Conservation (phyloP, 164 flowering plant genomes). For the Echeveria elegans region DNA sequence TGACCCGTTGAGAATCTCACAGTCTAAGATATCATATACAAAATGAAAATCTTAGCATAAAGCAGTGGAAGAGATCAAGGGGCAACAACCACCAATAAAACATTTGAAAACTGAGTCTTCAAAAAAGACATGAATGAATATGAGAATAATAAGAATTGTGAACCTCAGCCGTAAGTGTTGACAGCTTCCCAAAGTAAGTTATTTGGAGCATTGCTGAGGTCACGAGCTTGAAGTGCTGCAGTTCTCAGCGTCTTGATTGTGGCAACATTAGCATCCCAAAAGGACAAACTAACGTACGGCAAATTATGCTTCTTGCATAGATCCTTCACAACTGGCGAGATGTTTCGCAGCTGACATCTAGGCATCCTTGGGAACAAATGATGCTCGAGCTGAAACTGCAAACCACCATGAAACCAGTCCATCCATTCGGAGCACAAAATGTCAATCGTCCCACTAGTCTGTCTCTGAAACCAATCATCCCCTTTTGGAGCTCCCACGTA, state of each 20-base stretch:
- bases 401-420: conserved; percentile 70
- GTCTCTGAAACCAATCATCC: conserved; percentile 58
- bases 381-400: conserved; percentile 66
- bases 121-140: not conserved
- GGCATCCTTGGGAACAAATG: conserved; percentile 67
- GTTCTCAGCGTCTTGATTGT: conserved; percentile 41
- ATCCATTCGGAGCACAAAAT: conserved; percentile 44
- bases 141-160: not conserved
- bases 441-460: conserved; percentile 42
- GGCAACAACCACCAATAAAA: not conserved
- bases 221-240: conserved; percentile 59
- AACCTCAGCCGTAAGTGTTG: conserved; percentile 51
- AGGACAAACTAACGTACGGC: conserved; percentile 41
- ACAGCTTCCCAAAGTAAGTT: conserved; percentile 33
- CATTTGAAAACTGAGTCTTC: not conserved
- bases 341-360: conserved; percentile 45
- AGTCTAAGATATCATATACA: not conserved
- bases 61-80: not conserved
- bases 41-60: not conserved
- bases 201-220: conserved; percentile 30
- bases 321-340: conserved; percentile 41
- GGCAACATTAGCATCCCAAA: conserved; percentile 41
- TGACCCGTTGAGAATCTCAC: not conserved
- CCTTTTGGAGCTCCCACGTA: conserved; percentile 49
- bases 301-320: conserved; percentile 59